These are phyloP conservation scores for Colletotrichum eremochloae DNA, from an alignment of 2,329 filamentous ascomycete genomes.

Conservation along the genomic window DNA sequence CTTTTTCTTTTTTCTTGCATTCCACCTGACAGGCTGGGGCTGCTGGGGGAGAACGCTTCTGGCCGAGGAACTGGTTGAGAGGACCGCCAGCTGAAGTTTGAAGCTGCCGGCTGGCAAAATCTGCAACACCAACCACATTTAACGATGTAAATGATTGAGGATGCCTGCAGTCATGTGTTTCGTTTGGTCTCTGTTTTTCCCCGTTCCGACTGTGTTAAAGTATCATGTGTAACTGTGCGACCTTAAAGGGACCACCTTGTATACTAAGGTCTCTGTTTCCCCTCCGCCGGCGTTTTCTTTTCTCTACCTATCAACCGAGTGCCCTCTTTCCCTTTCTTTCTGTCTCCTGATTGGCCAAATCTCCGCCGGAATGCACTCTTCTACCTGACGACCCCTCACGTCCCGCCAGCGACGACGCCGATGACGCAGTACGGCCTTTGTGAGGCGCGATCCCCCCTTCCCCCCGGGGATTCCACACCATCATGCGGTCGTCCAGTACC, in stretches of 20 bases:
- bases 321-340: not conserved
- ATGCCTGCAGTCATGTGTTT: too few relatives aligned
- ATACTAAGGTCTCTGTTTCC: not conserved
- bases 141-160: not conserved
- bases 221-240: too few relatives aligned
- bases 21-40: not conserved
- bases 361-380: not conserved
- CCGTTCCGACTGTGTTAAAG: too few relatives aligned
- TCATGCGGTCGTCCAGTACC: not conserved
- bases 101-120: not conserved
- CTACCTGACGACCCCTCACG: constrained; percentile 13
- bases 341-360: not conserved
- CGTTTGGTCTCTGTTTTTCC: not conserved
- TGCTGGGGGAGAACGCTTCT: not conserved
- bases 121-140: not conserved
- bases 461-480: not conserved
- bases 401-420: constrained; percentile 1
- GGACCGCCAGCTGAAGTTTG: not conserved
- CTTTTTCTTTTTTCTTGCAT: not conserved
- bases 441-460: not conserved
- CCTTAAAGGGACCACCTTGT: too few relatives aligned
- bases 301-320: constrained; percentile 14
- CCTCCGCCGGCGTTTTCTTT: not conserved
- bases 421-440: constrained; percentile 13
- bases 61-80: not conserved